These are phyloP conservation scores for Plasmodium billcollinsi DNA, from an alignment of 169 alveolate species.

Conservation along the genomic window DNA sequence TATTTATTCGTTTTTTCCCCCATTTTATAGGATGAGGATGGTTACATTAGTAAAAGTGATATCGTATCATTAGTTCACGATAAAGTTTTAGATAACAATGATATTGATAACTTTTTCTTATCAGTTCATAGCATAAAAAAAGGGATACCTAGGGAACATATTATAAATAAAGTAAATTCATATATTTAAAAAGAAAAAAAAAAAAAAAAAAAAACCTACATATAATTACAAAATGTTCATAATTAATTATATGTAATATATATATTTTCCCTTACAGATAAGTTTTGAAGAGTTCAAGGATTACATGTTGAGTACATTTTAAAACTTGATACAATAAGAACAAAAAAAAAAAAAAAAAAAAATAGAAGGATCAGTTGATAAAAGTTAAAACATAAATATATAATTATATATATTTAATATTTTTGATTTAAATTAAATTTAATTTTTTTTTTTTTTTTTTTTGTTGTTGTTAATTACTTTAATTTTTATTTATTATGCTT, in stretches of 20 bases:
- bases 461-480: background rate
- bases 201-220: background rate
- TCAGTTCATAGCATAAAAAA: conserved; percentile 42
- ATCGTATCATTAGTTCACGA: conserved; percentile 50
- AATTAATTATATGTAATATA: background rate
- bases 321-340: conserved; percentile 1
- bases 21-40: conserved; percentile 68
- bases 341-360: background rate
- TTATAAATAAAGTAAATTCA: conserved; percentile 31
- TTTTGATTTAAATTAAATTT: too few species aligned
- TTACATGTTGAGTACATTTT: conserved; percentile 68
- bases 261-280: conserved; percentile 24
- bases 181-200: conserved; percentile 2
- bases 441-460: background rate
- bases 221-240: background rate
- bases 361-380: background rate
- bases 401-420: too few species aligned
- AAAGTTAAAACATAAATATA: background rate
- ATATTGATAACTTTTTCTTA: conserved; percentile 65
- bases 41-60: conserved; percentile 75
- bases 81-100: conserved; percentile 48
- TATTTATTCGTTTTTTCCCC: background rate
- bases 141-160: conserved; percentile 29
- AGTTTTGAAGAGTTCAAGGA: conserved; percentile 63
- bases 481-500: too few species aligned